These are phyloP conservation scores for Cyberlindnera mycetangii DNA, from an alignment of 805 yeast species.

Conservation along the genomic window DNA sequence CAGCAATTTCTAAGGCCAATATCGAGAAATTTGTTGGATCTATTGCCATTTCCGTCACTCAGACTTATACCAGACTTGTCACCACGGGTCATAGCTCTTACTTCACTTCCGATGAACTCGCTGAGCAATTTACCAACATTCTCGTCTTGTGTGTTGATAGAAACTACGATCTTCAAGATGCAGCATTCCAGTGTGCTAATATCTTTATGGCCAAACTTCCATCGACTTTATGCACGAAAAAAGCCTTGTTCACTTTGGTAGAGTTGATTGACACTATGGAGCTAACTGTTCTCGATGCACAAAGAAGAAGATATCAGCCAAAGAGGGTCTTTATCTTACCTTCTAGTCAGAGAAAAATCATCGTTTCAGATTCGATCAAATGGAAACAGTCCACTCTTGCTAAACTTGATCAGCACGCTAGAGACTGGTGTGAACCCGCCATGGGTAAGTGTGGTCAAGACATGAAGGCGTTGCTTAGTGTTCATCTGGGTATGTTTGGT, in stretches of 20 bases:
- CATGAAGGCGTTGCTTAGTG: conserved; percentile 72
- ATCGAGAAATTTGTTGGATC: conserved; percentile 66
- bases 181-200: conserved; percentile 78
- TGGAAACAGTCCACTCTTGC: conserved; percentile 73
- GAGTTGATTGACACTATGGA: conserved; percentile 77
- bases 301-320: conserved; percentile 81
- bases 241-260: conserved; percentile 70
- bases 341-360: conserved; percentile 38
- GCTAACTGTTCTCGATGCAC: conserved; percentile 80
- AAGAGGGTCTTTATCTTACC: conserved; percentile 56
- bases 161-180: conserved; percentile 65
- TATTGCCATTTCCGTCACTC: conserved; percentile 57
- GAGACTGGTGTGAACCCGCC: conserved; percentile 62
- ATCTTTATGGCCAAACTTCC: conserved; percentile 65
- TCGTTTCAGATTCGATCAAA: conserved; percentile 68
- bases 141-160: conserved; percentile 77
- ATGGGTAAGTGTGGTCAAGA: conserved; percentile 64
- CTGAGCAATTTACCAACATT: conserved; percentile 66
- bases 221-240: conserved; percentile 71
- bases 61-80: conserved; percentile 47
- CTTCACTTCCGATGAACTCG: conserved; percentile 56
- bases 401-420: conserved; percentile 55
- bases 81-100: conserved; percentile 50
- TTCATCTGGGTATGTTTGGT: conserved; percentile 47
- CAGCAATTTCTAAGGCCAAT: conserved; percentile 67